Conservation (phyloP, 192 early-diverging fungal species). For the Glomus cerebriforme region DNA sequence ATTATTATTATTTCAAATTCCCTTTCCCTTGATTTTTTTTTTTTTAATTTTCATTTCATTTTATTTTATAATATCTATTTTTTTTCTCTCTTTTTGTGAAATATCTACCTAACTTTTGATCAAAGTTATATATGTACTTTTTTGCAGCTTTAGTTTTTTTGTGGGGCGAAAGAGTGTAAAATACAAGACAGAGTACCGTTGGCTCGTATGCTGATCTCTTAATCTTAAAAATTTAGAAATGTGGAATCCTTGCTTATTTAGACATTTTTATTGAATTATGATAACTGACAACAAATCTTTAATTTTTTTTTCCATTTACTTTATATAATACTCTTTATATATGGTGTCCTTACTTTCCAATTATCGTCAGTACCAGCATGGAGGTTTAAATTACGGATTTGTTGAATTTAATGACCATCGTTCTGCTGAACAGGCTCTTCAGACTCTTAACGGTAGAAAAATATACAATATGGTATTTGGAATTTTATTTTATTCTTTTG, state of each 20-base stretch:
- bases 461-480: conserved; percentile 62
- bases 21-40: not conserved
- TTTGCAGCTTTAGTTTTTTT: not conserved
- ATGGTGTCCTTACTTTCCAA: not conserved
- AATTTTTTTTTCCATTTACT: not conserved
- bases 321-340: not conserved
- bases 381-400: conserved; percentile 87
- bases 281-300: not conserved
- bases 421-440: conserved; percentile 71
- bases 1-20: conserved; percentile 11
- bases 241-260: not conserved
- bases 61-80: not conserved
- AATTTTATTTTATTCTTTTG: not conserved
- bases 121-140: not conserved
- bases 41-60: not conserved
- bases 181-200: conserved; percentile 10
- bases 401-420: conserved; percentile 77
- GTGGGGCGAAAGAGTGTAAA: not conserved
- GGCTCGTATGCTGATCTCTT: conserved; percentile 26
- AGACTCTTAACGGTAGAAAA: conserved; percentile 70
- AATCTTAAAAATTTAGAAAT: not conserved
- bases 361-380: conserved; percentile 55
- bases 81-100: not conserved
- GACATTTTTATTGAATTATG: not conserved
- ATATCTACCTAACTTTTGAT: not conserved